Base-by-base conservation (phyloP, 2,329 filamentous ascomycete species). In the Aureobasidium sp. region DNA sequence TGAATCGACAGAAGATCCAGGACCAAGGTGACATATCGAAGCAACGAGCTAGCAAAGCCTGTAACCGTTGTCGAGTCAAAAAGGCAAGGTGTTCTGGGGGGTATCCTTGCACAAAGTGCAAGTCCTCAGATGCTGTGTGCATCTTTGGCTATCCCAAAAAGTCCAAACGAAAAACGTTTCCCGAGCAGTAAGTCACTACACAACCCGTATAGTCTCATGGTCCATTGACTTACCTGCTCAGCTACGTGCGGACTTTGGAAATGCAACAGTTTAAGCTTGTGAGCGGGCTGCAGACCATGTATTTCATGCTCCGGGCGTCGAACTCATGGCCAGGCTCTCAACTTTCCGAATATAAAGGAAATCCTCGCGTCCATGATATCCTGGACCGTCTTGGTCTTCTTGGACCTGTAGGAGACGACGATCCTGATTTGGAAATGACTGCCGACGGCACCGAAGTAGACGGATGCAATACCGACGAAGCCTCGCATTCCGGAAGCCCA, bases 71-170 rank as follows among this genome's bases (percentile, higher is more conserved):
- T 59, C 56, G 56, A 29, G 56, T 22, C 0, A 49, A 59, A 31
- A 49, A 59, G 9, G n/a, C 56, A 25, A 49, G 44, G 14, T 59
- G 56, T 15, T 59, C 56, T 11, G 56, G 56, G 2, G 56, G 44
- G 12, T 59, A 59, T 15, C 42, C 56, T 15, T 59, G 56, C 44
- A n/a, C 56, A 11, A 59, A 39, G 31, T 59, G 56, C 56, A 59
- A 59, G 20, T 41, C 29, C 6, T 37, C 56, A 4, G 44, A 59
- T 25, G 44, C 44, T 41, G 8, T 25, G n/a, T 59, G 56, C 31
- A 59, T 59, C 7, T 59, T 59, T 29, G 56, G 56, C 2, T 59
- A 39, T 15, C 11, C 56, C 12, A 59, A 49, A n/a, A 25, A 39
- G 7, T 49, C 56, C 44, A 59, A 59, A 39, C 44, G 56, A 1